Percentiles rank a stretch among this genome's conserved stretches.
phyloP scores from a whole-genome alignment of 2,329 filamentous ascomycete genomes.

The Neobulgaria alba region DNA sequence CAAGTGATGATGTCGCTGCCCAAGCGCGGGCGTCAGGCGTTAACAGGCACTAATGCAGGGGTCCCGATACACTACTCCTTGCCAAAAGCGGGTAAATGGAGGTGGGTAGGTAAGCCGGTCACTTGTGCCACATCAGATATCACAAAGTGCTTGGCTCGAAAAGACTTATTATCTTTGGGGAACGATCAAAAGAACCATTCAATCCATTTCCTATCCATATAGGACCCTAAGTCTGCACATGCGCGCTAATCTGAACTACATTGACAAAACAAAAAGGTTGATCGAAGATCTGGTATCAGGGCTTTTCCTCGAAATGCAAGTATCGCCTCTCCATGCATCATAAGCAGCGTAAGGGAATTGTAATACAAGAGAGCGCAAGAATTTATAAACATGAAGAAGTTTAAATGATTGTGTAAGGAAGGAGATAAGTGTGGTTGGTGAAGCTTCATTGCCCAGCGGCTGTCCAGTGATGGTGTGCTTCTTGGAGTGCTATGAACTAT shows the following conservation, averaged over 20 bases:
- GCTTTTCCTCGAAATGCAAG: neutral
- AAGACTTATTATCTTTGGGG: no score
- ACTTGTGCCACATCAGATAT: no score
- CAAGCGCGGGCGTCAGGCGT: no score
- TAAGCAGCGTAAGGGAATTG: neutral
- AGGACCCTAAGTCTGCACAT: neutral
- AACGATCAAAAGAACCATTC: neutral
- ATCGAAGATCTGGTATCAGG: slow-evolving; percentile 3
- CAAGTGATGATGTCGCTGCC: no score
- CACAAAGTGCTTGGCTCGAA: no score
- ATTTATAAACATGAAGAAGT: slow-evolving; percentile 1
- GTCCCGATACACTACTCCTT: no score
- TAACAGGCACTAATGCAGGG: no score
- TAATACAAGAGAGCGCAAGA: neutral
- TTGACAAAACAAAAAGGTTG: slow-evolving; percentile 1
- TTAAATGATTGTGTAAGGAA: neutral
- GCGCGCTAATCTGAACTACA: slow-evolving; percentile 1
- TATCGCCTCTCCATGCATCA: neutral
- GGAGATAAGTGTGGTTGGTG: neutral
- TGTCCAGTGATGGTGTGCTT: slow-evolving; percentile 1
- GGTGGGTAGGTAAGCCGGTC: no score
- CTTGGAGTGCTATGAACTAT: neutral
- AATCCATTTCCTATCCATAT: neutral
- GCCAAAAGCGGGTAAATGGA: no score
- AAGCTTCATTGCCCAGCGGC: neutral